These are phyloP conservation scores for Fusarium sacchari DNA, from an alignment of 2,329 filamentous ascomycete genomes.

Conservation along the genomic window DNA sequence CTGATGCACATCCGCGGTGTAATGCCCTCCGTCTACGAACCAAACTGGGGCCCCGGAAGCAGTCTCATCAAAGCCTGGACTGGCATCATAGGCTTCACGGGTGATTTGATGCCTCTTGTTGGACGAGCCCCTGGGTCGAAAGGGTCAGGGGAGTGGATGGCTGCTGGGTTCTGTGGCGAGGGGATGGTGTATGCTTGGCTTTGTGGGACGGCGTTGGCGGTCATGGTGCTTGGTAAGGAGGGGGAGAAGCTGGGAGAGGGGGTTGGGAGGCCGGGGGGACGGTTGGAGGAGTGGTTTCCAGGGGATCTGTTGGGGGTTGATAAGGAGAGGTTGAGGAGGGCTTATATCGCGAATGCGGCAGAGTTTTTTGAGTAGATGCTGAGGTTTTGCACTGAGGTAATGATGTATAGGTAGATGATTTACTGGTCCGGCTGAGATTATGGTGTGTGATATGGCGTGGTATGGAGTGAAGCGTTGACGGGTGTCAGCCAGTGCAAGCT, in stretches of 20 bases:
- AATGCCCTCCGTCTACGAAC: conserved; percentile 55
- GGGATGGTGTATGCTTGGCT: conserved; percentile 66
- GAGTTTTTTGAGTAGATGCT: conserved; percentile 3
- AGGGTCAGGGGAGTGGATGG: conserved; percentile 59
- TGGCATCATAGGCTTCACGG: conserved; percentile 59
- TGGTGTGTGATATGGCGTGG: fast-evolving
- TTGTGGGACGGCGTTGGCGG: conserved; percentile 57
- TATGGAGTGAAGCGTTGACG: background rate
- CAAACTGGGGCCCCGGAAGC: conserved; percentile 48
- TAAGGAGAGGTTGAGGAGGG: conserved; percentile 48
- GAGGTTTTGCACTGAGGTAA: background rate
- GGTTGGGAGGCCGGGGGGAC: conserved; percentile 51
- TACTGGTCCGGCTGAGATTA: background rate
- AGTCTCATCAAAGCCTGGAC: conserved; percentile 58
- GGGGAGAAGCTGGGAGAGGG: conserved; percentile 42
- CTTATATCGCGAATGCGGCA: conserved; percentile 50
- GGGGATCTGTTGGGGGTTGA: conserved; percentile 48
- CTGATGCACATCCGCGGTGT: conserved; percentile 54
- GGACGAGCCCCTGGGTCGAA: conserved; percentile 53
- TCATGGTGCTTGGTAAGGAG: conserved; percentile 57
- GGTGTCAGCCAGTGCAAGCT: conserved; percentile 23
- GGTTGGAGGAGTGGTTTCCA: conserved; percentile 55
- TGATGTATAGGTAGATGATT: background rate
- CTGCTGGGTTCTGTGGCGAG: conserved; percentile 61
- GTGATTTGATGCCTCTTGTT: conserved; percentile 61